Conservation (phyloP, 768 basidiomycete species). For the Tulasnella sp. region DNA sequence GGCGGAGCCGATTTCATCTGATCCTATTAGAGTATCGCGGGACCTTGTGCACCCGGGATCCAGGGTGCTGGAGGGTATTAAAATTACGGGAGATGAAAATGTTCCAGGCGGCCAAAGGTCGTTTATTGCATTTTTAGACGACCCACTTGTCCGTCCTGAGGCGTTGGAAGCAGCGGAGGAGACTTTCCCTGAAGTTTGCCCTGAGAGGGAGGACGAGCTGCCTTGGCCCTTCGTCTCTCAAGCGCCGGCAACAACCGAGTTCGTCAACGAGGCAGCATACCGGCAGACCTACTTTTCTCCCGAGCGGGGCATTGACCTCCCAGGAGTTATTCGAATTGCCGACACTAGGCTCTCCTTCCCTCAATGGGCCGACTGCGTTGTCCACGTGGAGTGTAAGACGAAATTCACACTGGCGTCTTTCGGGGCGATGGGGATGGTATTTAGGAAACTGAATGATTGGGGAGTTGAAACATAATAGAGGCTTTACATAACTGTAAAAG, state of each 20-base stretch:
- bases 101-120: too few relatives aligned
- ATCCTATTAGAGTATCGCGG: background rate
- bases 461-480: background rate
- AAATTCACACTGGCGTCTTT: background rate
- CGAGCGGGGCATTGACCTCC: background rate
- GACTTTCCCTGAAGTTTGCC: too few relatives aligned
- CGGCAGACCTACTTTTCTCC: background rate
- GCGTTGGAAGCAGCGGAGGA: too few relatives aligned
- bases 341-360: background rate
- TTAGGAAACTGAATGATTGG: background rate
- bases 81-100: background rate
- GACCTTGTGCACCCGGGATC: background rate
- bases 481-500: background rate
- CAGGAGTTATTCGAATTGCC: background rate
- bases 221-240: too few relatives aligned
- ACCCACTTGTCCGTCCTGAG: too few relatives aligned
- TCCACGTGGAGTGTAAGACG: background rate
- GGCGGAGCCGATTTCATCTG: background rate
- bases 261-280: too few relatives aligned
- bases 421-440: background rate
- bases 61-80: background rate
- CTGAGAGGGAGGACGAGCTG: too few relatives aligned
- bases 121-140: too few relatives aligned
- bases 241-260: too few relatives aligned
- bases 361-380: background rate